Evolutionary conservation across 2,329 filamentous ascomycete genomes (phyloP).

Genomic region (Colletotrichum euphorbiae): DNA sequence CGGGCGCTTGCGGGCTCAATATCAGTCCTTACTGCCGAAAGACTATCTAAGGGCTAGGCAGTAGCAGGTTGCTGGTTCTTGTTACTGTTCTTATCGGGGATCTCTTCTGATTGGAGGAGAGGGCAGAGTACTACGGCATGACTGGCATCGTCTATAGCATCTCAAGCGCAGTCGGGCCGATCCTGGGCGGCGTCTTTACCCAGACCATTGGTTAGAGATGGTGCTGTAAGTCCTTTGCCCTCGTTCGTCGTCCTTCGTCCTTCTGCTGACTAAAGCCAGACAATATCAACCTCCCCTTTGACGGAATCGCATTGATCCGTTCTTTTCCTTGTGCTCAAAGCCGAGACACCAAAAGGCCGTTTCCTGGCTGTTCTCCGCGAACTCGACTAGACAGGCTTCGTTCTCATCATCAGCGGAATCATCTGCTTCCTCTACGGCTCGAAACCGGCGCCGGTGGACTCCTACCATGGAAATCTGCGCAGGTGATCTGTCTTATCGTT

Average conservation of each 20-base stretch:
- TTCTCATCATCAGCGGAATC: constrained; percentile 67
- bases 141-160: constrained; percentile 68
- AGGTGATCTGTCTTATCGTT: constrained; percentile 64
- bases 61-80: constrained; percentile 51
- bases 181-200: constrained; percentile 69
- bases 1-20: constrained; percentile 4
- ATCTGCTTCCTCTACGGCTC: constrained; percentile 71
- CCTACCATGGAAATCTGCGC: constrained; percentile 63
- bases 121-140: constrained; percentile 62
- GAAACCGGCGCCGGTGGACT: constrained; percentile 66
- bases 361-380: constrained; percentile 65
- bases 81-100: constrained; percentile 53
- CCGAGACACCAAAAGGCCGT: constrained; percentile 68
- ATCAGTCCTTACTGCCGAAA: constrained; percentile 47
- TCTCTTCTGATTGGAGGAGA: constrained; percentile 49
- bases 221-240: constrained; percentile 56
- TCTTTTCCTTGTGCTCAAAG: constrained; percentile 53
- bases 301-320: constrained; percentile 55
- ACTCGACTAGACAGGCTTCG: constrained; percentile 61
- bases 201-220: constrained; percentile 67
- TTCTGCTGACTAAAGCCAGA: constrained; percentile 39
- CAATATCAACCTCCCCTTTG: constrained; percentile 57
- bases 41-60: constrained; percentile 51
- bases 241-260: no score
- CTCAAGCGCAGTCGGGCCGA: constrained; percentile 65